These are phyloP conservation scores for Lactarius vividus DNA, from an alignment of 768 basidiomycete genomes.

Conservation along the genomic window DNA sequence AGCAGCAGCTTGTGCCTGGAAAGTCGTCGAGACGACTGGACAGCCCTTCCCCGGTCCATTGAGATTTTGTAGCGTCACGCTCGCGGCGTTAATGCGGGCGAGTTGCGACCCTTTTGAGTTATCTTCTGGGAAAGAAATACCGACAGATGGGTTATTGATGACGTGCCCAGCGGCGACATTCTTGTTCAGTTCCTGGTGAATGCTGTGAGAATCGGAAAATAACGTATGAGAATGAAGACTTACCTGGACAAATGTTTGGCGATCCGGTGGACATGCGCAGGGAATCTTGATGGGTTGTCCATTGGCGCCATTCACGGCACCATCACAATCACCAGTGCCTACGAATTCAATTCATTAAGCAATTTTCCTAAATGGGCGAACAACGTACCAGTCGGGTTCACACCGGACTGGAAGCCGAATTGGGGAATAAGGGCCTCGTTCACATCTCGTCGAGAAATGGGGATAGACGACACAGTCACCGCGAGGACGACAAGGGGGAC, in stretches of 20 bases:
- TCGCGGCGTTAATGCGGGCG: slow-evolving; percentile 50
- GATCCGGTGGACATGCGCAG: slow-evolving; percentile 61
- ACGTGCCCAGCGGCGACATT: slow-evolving; percentile 22
- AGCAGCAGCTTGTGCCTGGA: slow-evolving; percentile 38
- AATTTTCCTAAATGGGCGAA: background rate
- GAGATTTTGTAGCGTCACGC: slow-evolving; percentile 70
- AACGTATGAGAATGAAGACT: background rate
- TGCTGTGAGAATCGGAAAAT: slow-evolving; percentile 23
- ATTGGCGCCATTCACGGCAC: slow-evolving; percentile 52
- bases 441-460: slow-evolving; percentile 18
- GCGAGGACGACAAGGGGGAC: slow-evolving; percentile 9
- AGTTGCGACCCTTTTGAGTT: slow-evolving; percentile 39
- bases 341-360: background rate
- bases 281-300: slow-evolving; percentile 60
- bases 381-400: slow-evolving; percentile 57
- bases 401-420: slow-evolving; percentile 53
- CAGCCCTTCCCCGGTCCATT: slow-evolving; percentile 65
- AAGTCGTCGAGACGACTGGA: slow-evolving; percentile 62
- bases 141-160: slow-evolving; percentile 18
- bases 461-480: slow-evolving; percentile 12
- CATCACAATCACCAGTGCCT: slow-evolving; percentile 71
- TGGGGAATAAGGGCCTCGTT: slow-evolving; percentile 38
- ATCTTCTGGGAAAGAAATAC: slow-evolving; percentile 46
- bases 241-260: slow-evolving; percentile 51
- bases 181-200: slow-evolving; percentile 22